Percentiles rank a stretch among this genome's conserved stretches.
These are phyloP conservation scores for Pyracantha coccinea DNA, from an alignment of 331 rosid genomes.

Conservation along the genomic window DNA sequence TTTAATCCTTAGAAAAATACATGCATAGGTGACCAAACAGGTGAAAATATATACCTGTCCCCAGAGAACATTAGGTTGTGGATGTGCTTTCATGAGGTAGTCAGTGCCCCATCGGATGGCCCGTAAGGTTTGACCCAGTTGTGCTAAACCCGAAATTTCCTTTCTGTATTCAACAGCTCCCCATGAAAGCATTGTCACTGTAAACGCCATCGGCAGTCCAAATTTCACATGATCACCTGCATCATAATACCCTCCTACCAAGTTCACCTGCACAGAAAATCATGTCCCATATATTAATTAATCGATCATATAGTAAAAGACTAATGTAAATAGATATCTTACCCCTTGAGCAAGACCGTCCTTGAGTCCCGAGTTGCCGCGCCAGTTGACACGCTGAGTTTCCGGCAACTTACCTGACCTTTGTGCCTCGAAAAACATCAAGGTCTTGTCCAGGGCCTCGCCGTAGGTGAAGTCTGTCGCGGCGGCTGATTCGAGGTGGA, in stretches of 20 bases:
- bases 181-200: conserved; percentile 77
- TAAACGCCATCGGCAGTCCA: conserved; percentile 81
- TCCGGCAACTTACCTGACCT: conserved; percentile 65
- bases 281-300: background rate
- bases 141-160: conserved; percentile 44
- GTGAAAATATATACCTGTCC: conserved; percentile 43
- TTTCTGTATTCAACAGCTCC: conserved; percentile 60
- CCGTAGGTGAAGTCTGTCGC: conserved; percentile 31
- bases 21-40: background rate
- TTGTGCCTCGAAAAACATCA: conserved; percentile 77
- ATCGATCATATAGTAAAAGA: too few relatives aligned
- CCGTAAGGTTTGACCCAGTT: conserved; percentile 47
- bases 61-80: conserved; percentile 82
- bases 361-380: conserved; percentile 64
- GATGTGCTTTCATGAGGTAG: conserved; percentile 71
- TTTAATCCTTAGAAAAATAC: too few relatives aligned
- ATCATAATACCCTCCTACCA: conserved; percentile 90
- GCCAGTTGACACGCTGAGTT: conserved; percentile 55
- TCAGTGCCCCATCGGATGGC: conserved; percentile 84
- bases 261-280: conserved; percentile 38
- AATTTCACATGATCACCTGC: conserved; percentile 91
- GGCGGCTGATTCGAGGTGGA: background rate
- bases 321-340: background rate
- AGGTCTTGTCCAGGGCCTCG: conserved; percentile 63
- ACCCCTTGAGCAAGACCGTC: conserved; percentile 79